Conservation (phyloP, 257 asterid species). For the Cordia subcordata region DNA sequence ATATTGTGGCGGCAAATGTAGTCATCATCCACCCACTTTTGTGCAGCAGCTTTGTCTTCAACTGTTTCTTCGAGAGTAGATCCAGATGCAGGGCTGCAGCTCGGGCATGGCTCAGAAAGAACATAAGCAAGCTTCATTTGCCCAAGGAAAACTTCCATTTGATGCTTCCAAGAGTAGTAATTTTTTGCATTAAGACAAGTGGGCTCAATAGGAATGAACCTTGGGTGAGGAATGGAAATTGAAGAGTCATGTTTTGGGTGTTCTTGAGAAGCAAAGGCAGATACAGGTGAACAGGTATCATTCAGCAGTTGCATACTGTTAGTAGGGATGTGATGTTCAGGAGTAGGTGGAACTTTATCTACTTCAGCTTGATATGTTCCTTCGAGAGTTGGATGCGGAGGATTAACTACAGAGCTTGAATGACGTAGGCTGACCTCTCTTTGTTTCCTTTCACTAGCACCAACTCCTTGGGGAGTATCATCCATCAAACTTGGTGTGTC, state of each 20-base stretch:
- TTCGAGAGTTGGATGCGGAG: too few relatives aligned
- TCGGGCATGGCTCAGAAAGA: slow-evolving; percentile 47
- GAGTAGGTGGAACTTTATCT: too few relatives aligned
- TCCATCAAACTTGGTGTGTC: too few relatives aligned
- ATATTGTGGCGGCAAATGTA: slow-evolving; percentile 53
- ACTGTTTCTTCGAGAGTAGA: slow-evolving; percentile 31
- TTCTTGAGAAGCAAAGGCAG: slow-evolving; percentile 22
- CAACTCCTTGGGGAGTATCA: too few relatives aligned
- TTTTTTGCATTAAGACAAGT: slow-evolving; percentile 56
- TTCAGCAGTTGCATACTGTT: too few relatives aligned
- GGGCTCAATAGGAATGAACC: slow-evolving; percentile 46
- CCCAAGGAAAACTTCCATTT: slow-evolving; percentile 49
- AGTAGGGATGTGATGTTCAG: too few relatives aligned
- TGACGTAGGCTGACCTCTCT: too few relatives aligned
- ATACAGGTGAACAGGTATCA: too few relatives aligned
- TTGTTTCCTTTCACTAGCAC: too few relatives aligned
- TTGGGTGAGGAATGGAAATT: slow-evolving; percentile 11
- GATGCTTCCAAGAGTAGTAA: slow-evolving; percentile 61
- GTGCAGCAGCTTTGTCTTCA: slow-evolving; percentile 22
- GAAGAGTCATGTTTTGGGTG: slow-evolving; percentile 9
- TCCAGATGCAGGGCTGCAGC: slow-evolving; percentile 18
- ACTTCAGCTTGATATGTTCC: too few relatives aligned
- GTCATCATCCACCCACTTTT: slow-evolving; percentile 59
- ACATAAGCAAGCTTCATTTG: slow-evolving; percentile 53
- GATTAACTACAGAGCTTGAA: too few relatives aligned